phyloP scores from a whole-genome alignment of 1,284 basidiomycete species.

The Ceratobasidium sp. region DNA sequence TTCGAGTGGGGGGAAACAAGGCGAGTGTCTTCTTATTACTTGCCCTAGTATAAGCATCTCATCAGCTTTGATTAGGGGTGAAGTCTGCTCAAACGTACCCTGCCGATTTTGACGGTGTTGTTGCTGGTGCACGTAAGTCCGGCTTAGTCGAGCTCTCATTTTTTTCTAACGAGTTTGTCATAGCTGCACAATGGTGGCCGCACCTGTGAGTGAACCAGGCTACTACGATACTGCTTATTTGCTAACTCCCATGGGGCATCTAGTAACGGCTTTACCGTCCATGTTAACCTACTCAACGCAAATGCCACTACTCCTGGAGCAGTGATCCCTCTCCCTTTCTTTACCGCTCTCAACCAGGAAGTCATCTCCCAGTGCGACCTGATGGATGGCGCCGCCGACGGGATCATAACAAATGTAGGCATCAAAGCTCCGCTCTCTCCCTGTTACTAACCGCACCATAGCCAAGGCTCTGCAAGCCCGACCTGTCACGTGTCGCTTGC shows the following conservation, averaged over 20 bases:
- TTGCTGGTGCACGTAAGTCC: slow-evolving; percentile 33
- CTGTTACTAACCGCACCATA: neutral
- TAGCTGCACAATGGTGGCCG: slow-evolving; percentile 40
- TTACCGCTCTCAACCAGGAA: slow-evolving; percentile 11
- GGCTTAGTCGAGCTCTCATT: neutral
- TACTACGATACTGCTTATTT: neutral
- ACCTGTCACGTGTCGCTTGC: slow-evolving; percentile 17
- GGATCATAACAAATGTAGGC: slow-evolving; percentile 20
- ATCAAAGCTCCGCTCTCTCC: neutral
- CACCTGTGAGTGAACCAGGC: slow-evolving; percentile 16
- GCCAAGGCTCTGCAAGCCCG: slow-evolving; percentile 32
- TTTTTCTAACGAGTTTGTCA: neutral
- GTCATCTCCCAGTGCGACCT: slow-evolving; percentile 25
- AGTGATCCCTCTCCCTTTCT: slow-evolving; percentile 2
- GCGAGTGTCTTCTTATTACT: too few species aligned
- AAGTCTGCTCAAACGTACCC: slow-evolving; percentile 30
- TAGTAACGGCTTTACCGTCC: slow-evolving; percentile 27
- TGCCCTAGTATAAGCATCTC: too few species aligned
- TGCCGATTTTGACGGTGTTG: slow-evolving; percentile 32
- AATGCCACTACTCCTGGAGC: slow-evolving; percentile 22
- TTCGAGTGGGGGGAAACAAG: slow-evolving; percentile 39
- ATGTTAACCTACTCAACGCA: slow-evolving; percentile 20
- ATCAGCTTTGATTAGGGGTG: slow-evolving; percentile 15
- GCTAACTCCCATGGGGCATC: neutral
- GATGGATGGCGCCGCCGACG: slow-evolving; percentile 22